Conservation (phyloP, 805 yeast genomes). For the Saccharomycopsis microspora region DNA sequence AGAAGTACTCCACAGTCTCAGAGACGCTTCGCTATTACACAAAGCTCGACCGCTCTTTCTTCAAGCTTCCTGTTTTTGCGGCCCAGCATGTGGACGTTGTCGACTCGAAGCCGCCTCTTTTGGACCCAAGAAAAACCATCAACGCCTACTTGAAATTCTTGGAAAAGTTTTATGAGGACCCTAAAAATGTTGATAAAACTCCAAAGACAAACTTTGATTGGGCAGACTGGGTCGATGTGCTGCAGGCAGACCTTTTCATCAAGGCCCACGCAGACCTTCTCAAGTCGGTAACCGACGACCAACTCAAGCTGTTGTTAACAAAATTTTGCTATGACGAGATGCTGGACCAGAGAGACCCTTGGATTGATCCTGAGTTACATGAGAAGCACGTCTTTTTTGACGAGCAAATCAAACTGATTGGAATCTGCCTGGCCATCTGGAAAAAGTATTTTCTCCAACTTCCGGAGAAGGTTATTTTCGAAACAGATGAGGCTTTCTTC, state of each 20-base stretch:
- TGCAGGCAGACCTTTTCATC: conserved; percentile 21
- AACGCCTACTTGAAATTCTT: conserved; percentile 5
- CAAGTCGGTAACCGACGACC: conserved; percentile 4
- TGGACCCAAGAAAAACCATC: conserved; percentile 12
- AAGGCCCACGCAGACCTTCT: conserved; percentile 20
- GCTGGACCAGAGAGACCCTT: conserved; percentile 18
- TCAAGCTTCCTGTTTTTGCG: conserved; percentile 14
- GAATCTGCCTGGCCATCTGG: conserved; percentile 21
- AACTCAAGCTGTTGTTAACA: conserved; percentile 4
- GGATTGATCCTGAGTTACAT: conserved; percentile 19
- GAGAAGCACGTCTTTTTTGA: conserved; percentile 13
- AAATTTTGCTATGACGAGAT: conserved; percentile 19
- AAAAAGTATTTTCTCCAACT: conserved; percentile 20
- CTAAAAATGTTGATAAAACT: neutral
- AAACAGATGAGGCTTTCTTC: conserved; percentile 21
- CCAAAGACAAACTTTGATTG: conserved; percentile 20
- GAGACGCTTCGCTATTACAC: conserved; percentile 11
- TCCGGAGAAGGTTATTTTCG: conserved; percentile 22
- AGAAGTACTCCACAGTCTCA: conserved; percentile 1
- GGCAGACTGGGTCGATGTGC: conserved; percentile 24
- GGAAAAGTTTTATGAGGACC: neutral
- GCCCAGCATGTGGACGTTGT: conserved; percentile 1
- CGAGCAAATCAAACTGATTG: conserved; percentile 21
- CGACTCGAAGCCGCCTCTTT: neutral
- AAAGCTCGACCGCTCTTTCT: conserved; percentile 11